Base-by-base conservation (phyloP, 495 filamentous ascomycete genomes). In the Lindgomyces ingoldianus region DNA sequence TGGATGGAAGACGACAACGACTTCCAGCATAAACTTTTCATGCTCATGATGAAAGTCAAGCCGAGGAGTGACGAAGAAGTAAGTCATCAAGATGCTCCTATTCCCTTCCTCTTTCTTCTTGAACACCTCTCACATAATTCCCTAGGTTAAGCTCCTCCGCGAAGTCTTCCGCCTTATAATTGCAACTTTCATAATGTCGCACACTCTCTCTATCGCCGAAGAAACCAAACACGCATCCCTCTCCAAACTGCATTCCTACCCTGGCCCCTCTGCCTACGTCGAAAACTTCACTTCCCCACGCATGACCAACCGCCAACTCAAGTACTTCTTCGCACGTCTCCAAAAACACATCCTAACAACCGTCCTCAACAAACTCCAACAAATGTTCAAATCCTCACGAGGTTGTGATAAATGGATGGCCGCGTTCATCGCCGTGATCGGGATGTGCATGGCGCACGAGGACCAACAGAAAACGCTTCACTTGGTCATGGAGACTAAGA, bases 261-360 rank as follows among this genome's bases (percentile, higher is more conserved):
- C 11, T 24, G 54, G 56, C 21, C 59, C 48, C 22, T 33, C 29
- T 49, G 12, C 12, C 18, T 70, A 68, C 52, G 26, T 46, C 19
- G 25, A 47, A 1, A 36, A 64, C 24, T 62, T 60, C 36, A 72
- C 66, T 47, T 71, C 73, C n/a, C 73, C 74, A 2, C 73, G 74
- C 61, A 71, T 77, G 66, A 74, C 75, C 6, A 77, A 73, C 59
- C 73, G 74, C 19, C 75, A 77, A 52, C 69, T 77, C 22, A 77
- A 77, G 45, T 74, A 75, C 68, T 72, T 76, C 67, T 77, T 76
- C 64, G 56, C 57, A 12, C 47, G 70, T 30, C 68, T 75, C 18
- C 75, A 74, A 46, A 39, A 60, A 10, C 41, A 30, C 10, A 60
- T 72, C 51, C 64, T 74, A 45, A 44, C 56, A 0, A 62, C 59